phyloP scores from a whole-genome alignment of 371 early-diverging fungal genomes.

The Umbelopsis sp. region DNA sequence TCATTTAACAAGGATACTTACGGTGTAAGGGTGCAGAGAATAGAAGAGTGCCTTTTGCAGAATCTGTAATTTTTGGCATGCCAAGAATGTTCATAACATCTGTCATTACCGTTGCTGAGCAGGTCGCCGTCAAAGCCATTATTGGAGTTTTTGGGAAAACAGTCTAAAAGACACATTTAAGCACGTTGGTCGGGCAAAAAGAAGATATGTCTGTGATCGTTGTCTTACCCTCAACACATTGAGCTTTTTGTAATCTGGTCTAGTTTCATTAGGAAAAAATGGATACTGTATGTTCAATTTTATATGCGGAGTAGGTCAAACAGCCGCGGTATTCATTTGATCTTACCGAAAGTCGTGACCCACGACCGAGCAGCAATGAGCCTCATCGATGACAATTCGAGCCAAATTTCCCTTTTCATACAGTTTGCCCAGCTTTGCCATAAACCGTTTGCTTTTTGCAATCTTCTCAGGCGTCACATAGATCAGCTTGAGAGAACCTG shows the following conservation, averaged over 20 bases:
- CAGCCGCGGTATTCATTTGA: background rate
- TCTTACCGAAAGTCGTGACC: slow-evolving; percentile 85
- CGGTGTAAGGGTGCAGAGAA: slow-evolving; percentile 60
- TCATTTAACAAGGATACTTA: slow-evolving; percentile 20
- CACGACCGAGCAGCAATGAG: slow-evolving; percentile 81
- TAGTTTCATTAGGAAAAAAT: slow-evolving; percentile 19
- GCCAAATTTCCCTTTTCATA: slow-evolving; percentile 58
- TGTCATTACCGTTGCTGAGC: slow-evolving; percentile 71
- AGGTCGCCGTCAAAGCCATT: slow-evolving; percentile 91
- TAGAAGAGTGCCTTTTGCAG: slow-evolving; percentile 47
- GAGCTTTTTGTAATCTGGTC: slow-evolving; percentile 49
- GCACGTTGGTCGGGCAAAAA: background rate
- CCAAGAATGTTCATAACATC: slow-evolving; percentile 67
- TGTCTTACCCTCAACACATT: slow-evolving; percentile 40
- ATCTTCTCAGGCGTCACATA: slow-evolving; percentile 95
- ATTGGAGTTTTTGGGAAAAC: slow-evolving; percentile 75
- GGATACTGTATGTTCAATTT: background rate
- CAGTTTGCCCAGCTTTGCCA: slow-evolving; percentile 67
- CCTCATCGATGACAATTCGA: slow-evolving; percentile 89
- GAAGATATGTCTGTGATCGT: background rate
- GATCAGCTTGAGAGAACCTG: slow-evolving; percentile 54
- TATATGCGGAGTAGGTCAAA: background rate
- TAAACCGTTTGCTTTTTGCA: slow-evolving; percentile 72
- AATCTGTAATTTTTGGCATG: slow-evolving; percentile 43
- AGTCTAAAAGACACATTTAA: slow-evolving; percentile 29